Evolutionary conservation across 305 asterid species (phyloP).

Genomic region (Striga hermonthica): DNA sequence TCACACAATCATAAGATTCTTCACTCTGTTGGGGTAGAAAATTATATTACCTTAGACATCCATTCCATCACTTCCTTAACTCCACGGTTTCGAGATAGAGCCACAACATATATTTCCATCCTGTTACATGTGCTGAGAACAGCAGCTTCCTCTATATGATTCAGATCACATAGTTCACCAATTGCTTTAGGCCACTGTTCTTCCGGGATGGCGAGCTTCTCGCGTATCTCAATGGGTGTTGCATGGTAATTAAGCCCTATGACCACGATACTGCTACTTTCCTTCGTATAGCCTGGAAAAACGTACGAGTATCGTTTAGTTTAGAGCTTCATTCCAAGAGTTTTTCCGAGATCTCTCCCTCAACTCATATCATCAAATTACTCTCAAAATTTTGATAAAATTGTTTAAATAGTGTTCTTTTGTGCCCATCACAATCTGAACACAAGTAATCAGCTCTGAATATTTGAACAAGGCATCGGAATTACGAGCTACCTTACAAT

Average conservation of each 20-base stretch:
- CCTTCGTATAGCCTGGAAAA: constrained; percentile 76
- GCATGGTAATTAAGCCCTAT: constrained; percentile 74
- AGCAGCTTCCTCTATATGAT: constrained; percentile 95
- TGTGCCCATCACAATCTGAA: not conserved
- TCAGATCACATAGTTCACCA: constrained; percentile 61
- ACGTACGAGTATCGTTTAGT: not conserved
- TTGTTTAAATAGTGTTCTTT: not conserved
- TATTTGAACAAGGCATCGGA: too few species aligned
- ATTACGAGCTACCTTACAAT: too few species aligned
- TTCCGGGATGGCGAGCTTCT: constrained; percentile 83
- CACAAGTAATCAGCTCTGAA: too few species aligned
- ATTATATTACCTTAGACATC: constrained; percentile 85
- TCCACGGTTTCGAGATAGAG: constrained; percentile 79
- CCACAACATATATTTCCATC: constrained; percentile 80
- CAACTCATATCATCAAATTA: too few species aligned
- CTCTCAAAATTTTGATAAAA: too few species aligned
- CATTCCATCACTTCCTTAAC: constrained; percentile 91
- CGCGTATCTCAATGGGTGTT: constrained; percentile 81
- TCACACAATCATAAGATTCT: constrained; percentile 16
- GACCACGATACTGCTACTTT: constrained; percentile 69
- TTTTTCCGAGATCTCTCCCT: not conserved
- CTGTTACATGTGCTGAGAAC: constrained; percentile 93
- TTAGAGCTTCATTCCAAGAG: constrained; percentile 24
- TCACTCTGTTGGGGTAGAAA: constrained; percentile 3
- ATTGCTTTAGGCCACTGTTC: constrained; percentile 80